Evolutionary conservation across 768 basidiomycete species (phyloP).

Genomic region (Mycena vitilis): DNA sequence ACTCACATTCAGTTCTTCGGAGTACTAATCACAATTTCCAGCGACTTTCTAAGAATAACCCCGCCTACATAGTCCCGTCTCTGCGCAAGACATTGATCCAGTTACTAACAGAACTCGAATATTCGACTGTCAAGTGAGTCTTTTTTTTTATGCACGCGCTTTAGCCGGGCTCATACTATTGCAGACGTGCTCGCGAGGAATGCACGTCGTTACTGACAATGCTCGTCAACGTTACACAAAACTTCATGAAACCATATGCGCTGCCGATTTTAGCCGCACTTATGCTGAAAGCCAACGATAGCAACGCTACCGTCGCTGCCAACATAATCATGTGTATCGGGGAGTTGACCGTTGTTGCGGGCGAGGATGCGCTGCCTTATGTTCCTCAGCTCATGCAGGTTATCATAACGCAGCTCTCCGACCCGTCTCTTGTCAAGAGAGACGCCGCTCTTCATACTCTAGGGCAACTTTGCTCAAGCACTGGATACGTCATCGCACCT

Average conservation of each 20-base stretch:
- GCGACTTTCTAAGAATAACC: conserved; percentile 93
- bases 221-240: conserved; percentile 90
- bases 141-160: neutral
- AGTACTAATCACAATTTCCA: neutral
- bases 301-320: conserved; percentile 88
- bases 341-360: conserved; percentile 92
- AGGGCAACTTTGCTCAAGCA: conserved; percentile 95
- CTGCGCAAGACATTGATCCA: conserved; percentile 96
- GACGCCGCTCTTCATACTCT: conserved; percentile 95
- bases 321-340: conserved; percentile 95
- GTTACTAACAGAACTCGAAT: conserved; percentile 95
- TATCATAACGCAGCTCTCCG: conserved; percentile 89
- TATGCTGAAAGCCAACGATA: conserved; percentile 88
- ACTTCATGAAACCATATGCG: conserved; percentile 95
- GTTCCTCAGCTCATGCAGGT: conserved; percentile 91
- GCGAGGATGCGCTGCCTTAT: conserved; percentile 87
- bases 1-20: neutral
- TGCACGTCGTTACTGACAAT: conserved; percentile 91
- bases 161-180: conserved; percentile 22
- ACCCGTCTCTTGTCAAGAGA: conserved; percentile 88
- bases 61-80: conserved; percentile 98
- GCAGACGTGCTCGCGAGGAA: conserved; percentile 88
- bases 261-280: conserved; percentile 94
- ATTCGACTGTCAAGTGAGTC: conserved; percentile 81
- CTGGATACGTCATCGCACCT: conserved; percentile 93